Evolutionary conservation across 1,284 basidiomycete genomes (phyloP).

Genomic region (Rhodotorula glutinis): DNA sequence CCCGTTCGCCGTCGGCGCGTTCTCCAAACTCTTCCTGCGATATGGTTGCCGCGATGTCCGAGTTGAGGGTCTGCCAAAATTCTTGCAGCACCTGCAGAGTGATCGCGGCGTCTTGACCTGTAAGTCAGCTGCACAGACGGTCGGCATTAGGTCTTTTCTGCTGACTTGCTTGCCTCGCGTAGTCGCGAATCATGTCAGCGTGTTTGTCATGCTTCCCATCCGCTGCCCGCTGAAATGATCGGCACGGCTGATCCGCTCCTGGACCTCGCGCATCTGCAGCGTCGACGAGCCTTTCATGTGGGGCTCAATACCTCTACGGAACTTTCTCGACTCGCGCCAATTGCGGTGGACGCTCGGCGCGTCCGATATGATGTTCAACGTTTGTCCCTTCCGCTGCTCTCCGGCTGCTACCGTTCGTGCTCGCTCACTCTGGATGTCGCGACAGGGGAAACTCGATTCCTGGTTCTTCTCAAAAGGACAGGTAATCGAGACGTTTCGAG

Average conservation of each 20-base stretch:
- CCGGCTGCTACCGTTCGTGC: slow-evolving; percentile 18
- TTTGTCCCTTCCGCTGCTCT: background rate
- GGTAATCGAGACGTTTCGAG: slow-evolving; percentile 88
- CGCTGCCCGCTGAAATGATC: background rate
- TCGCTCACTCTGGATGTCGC: background rate
- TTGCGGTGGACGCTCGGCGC: slow-evolving; percentile 85
- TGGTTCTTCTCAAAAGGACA: slow-evolving; percentile 86
- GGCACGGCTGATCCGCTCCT: background rate
- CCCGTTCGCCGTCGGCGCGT: slow-evolving; percentile 40
- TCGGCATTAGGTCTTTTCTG: too few species aligned
- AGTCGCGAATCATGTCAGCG: slow-evolving; percentile 91
- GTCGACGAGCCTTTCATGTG: slow-evolving; percentile 44
- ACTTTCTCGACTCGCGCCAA: slow-evolving; percentile 53
- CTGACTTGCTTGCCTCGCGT: slow-evolving; percentile 32
- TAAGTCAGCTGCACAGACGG: slow-evolving; percentile 49
- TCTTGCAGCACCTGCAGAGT: slow-evolving; percentile 62
- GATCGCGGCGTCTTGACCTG: slow-evolving; percentile 74
- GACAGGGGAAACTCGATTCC: slow-evolving; percentile 44
- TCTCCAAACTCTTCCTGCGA: slow-evolving; percentile 71
- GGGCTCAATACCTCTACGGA: slow-evolving; percentile 35
- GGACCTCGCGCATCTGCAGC: slow-evolving; percentile 5
- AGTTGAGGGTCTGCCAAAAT: slow-evolving; percentile 64
- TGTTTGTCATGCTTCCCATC: slow-evolving; percentile 53
- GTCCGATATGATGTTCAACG: slow-evolving; percentile 86
- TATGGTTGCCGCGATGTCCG: slow-evolving; percentile 62